These are phyloP conservation scores for Moricandia arvensis DNA, from an alignment of 345 rosid genomes.

Conservation along the genomic window DNA sequence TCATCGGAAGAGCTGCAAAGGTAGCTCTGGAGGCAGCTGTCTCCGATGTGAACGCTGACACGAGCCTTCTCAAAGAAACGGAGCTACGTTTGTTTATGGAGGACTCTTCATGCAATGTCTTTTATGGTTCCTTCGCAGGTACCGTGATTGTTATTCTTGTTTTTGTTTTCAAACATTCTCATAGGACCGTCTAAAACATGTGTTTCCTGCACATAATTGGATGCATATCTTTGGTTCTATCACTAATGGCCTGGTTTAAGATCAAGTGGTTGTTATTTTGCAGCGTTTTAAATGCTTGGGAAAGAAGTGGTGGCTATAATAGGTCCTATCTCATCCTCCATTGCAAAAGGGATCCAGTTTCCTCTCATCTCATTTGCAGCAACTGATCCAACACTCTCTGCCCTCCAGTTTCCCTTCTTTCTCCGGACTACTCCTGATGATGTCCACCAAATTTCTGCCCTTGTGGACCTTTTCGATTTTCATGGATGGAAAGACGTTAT, in stretches of 20 bases:
- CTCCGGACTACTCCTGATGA: constrained; percentile 72
- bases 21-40: constrained; percentile 66
- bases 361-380: constrained; percentile 85
- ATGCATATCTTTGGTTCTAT: neutral
- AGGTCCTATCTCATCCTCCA: constrained; percentile 75
- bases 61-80: constrained; percentile 53
- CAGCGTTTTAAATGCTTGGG: constrained; percentile 70
- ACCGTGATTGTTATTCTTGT: neutral
- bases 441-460: constrained; percentile 70
- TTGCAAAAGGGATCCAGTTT: constrained; percentile 62
- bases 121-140: constrained; percentile 72
- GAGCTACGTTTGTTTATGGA: constrained; percentile 43
- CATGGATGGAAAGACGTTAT: neutral
- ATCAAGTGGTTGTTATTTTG: neutral
- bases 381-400: constrained; percentile 85
- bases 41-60: constrained; percentile 56
- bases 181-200: neutral
- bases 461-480: constrained; percentile 13
- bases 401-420: constrained; percentile 75
- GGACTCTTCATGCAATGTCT: constrained; percentile 64
- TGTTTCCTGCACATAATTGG: neutral
- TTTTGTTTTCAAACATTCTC: neutral
- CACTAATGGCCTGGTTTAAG: too few species aligned
- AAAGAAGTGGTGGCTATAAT: constrained; percentile 66
- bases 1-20: constrained; percentile 77